phyloP scores from a whole-genome alignment of 768 basidiomycete genomes.

The Rhodotorula toruloides region DNA sequence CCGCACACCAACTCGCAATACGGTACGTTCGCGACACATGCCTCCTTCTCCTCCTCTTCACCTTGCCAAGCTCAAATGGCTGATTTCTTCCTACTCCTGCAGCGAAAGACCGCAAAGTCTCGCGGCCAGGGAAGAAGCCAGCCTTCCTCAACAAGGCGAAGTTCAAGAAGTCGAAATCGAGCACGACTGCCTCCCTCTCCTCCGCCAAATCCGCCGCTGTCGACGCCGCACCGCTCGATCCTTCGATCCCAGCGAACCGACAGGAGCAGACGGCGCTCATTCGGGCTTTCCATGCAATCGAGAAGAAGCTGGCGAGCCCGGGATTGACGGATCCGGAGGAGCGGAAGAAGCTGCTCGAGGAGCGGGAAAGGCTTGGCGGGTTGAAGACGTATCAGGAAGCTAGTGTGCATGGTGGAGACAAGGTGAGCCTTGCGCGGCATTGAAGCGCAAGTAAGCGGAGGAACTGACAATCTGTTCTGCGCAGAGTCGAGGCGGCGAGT shows the following conservation, averaged over 20 bases:
- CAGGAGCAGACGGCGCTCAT: constrained; percentile 27
- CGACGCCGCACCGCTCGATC: neutral
- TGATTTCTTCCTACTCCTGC: neutral
- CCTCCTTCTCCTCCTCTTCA: neutral
- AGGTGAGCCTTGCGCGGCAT: neutral
- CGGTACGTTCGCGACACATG: neutral
- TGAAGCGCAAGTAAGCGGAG: neutral
- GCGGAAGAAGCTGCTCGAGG: constrained; percentile 9
- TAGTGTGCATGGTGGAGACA: constrained; percentile 36
- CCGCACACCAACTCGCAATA: constrained; percentile 36
- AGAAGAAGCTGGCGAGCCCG: constrained; percentile 36
- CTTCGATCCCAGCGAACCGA: neutral
- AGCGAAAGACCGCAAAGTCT: constrained; percentile 24
- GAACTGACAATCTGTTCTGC: neutral
- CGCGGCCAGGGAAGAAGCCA: constrained; percentile 11
- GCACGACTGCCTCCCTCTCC: neutral
- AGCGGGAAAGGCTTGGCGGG: constrained; percentile 38
- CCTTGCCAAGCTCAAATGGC: neutral
- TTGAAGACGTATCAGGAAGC: constrained; percentile 40
- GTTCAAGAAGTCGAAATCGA: constrained; percentile 8
- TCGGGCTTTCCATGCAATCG: constrained; percentile 37
- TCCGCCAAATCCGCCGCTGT: neutral
- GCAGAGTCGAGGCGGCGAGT: constrained; percentile 36
- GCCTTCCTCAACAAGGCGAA: constrained; percentile 17
- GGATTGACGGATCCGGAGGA: constrained; percentile 22